Evolutionary conservation across 1,284 basidiomycete species (phyloP), one percentile per base, ranked within the genome.

Genomic region (Ganoderma multipileum): DNA sequence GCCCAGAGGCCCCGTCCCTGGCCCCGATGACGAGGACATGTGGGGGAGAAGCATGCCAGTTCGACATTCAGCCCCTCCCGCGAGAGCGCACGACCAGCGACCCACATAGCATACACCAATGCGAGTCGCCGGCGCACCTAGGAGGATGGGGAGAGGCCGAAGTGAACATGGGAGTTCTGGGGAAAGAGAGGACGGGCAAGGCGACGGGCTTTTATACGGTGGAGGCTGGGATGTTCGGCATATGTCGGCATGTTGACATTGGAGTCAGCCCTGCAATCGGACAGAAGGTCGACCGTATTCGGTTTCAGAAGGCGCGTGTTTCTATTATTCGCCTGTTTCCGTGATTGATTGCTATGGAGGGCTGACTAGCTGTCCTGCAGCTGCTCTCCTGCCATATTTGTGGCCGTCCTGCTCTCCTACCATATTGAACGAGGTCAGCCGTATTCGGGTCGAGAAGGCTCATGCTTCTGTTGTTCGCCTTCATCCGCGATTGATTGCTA

Each of bases 121-220:
- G 36, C 6, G 30, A n/a, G 57, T 44, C 2, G 14, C 12, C 20
- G 16, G 64, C 44, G 44, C 42, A 39, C 41, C 42, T n/a, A 44
- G 54, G 20, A 28, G 12, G 20, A 14, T 6, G n/a, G 9, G 30
- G 52, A 55, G 6, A 18, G 30, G 54, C 28, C 30, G 42, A 55
- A 62, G 66, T 50, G 66, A 36, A 63, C 61, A 58, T 67, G 66
- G 66, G 62, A 52, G 66, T 47, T 16, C 33, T 67, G 66, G 23
- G 47, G 55, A 63, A 26, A 38, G 55, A 55, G 54, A 41, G 20
- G 42, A 50, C 28, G 28, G 61, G 41, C 28, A 30, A 58, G 33
- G 14, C 33, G 20, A 28, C 16, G 30, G 30, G 11, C 14, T 50
- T 36, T 39, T 58, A 58, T 58, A 58, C 16, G 6, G 0, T 23